Conservation (phyloP, 306 rosid species). For the Cicer arietinum region DNA sequence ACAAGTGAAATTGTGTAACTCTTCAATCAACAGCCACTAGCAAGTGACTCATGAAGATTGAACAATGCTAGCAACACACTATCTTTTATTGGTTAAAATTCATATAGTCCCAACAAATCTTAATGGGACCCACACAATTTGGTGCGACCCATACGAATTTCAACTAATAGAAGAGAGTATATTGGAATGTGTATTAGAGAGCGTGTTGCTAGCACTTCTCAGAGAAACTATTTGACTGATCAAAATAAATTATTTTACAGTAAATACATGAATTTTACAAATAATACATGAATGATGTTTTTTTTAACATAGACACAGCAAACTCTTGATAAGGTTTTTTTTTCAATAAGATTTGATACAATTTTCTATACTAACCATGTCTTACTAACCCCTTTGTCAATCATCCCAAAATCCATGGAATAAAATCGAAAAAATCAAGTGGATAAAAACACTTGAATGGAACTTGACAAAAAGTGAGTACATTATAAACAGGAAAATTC, state of each 20-base stretch:
- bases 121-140: too few species aligned
- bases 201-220: too few species aligned
- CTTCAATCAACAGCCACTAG: background rate
- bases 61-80: too few species aligned
- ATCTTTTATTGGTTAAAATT: too few species aligned
- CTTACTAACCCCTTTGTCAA: background rate
- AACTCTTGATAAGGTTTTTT: background rate
- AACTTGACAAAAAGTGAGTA: slow-evolving; percentile 20
- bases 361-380: background rate
- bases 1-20: slow-evolving; percentile 7
- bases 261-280: background rate
- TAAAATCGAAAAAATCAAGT: slow-evolving; percentile 20
- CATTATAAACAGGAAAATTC: slow-evolving; percentile 12
- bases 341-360: too few species aligned
- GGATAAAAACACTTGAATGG: slow-evolving; percentile 5
- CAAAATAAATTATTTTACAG: background rate
- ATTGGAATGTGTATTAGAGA: too few species aligned
- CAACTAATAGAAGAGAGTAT: too few species aligned
- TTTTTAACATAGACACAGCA: background rate
- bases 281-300: background rate
- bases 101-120: too few species aligned
- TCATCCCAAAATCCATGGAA: background rate
- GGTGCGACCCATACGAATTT: too few species aligned
- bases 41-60: background rate
- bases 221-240: background rate